Evolutionary conservation across 2,329 filamentous ascomycete genomes (phyloP), one percentile per base, ranked within the genome.

Genomic region (Ophiostoma australiae): DNA sequence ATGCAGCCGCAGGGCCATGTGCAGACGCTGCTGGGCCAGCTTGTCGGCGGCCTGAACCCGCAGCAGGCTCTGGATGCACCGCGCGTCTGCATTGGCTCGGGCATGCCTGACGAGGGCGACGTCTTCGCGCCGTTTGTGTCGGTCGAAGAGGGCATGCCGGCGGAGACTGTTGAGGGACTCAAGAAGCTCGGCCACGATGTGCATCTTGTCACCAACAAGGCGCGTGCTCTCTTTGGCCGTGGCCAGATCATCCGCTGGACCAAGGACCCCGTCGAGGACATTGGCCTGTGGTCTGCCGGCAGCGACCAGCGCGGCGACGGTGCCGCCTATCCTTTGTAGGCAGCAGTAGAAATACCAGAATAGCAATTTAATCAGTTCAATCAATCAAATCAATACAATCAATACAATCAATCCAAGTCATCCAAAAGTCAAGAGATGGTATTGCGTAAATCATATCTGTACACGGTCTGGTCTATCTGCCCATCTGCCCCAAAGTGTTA

Each of bases 1-100:
- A 98, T 98, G 91, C 95, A 99, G 81, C 95, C 95, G 0, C 95
- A 98, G 80, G 95, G 94, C 31, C 95, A 98, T 73, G 90, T 98
- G 0, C 95, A 98, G 80, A 93, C 97, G 0, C 81, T 99, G 11
- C 84, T 98, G 1, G 97, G 96, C 75, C 94, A 97, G 86, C 81
- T 97, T 0, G 87, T 93, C 0, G 97, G 94, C 76, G 88, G 89
- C 1, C 84, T 93, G 70, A 90, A 90, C 73, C 93, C 94, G 0
- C 95, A 99, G 80, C 89, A 92, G 72, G 93, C 94, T 2, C 85
- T 98, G 0, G 95, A 99, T 77, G 91, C 94, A 3, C 94, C 95
- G 20, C 85, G 95, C n/a, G 86, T 98, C 74, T 97, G 93, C 76
- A 92, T 98, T 72, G 90, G 90, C 1, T 88, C 91, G 0, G 90